These are phyloP conservation scores for Aspergillus udagawae DNA, from an alignment of 2,329 filamentous ascomycete species.

Conservation along the genomic window DNA sequence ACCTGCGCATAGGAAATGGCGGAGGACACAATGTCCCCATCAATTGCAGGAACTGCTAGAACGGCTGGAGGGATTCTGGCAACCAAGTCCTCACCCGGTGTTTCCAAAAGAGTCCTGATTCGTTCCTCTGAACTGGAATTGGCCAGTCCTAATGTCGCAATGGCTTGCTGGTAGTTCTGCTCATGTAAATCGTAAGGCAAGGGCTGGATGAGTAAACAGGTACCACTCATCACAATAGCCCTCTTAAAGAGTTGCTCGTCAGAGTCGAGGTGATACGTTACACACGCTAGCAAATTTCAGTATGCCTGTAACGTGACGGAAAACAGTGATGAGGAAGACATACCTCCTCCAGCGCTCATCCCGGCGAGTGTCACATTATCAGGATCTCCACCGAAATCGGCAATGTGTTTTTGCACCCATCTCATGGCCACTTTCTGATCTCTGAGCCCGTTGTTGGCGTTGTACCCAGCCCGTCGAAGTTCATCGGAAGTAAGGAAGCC, in stretches of 20 bases:
- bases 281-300: slow-evolving; percentile 20
- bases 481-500: slow-evolving; percentile 50
- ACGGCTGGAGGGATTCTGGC: slow-evolving; percentile 36
- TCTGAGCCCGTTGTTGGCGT: slow-evolving; percentile 43
- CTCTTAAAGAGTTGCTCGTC: slow-evolving; percentile 39
- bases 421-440: slow-evolving; percentile 46
- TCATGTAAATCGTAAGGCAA: slow-evolving; percentile 40
- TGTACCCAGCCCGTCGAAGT: slow-evolving; percentile 43
- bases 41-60: slow-evolving; percentile 37
- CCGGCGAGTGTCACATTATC: slow-evolving; percentile 42
- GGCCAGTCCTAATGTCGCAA: slow-evolving; percentile 39
- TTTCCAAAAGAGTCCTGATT: slow-evolving; percentile 38
- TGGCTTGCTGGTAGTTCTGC: slow-evolving; percentile 37
- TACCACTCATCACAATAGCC: slow-evolving; percentile 43
- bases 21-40: slow-evolving; percentile 40
- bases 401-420: slow-evolving; percentile 41
- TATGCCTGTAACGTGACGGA: slow-evolving; percentile 4
- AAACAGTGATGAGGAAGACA: neutral
- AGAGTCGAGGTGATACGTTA: slow-evolving; percentile 33
- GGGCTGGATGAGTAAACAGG: slow-evolving; percentile 41
- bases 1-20: slow-evolving; percentile 20
- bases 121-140: slow-evolving; percentile 37
- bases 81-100: slow-evolving; percentile 41
- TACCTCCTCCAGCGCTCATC: slow-evolving; percentile 46
- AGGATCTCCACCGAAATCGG: slow-evolving; percentile 40